These are phyloP conservation scores for Heritiera littoralis DNA, from an alignment of 345 rosid genomes.

Conservation along the genomic window DNA sequence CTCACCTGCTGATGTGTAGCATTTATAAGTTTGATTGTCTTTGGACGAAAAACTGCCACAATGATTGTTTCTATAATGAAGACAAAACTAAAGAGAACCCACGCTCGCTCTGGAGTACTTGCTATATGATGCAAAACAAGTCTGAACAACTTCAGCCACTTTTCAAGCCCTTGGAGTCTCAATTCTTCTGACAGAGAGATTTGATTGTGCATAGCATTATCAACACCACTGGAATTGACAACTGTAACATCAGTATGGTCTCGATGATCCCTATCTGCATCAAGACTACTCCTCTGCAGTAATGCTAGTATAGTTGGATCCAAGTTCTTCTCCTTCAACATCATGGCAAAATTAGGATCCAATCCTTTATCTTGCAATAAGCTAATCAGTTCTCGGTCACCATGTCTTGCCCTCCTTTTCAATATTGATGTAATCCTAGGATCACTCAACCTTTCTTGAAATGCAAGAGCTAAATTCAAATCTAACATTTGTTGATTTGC, in stretches of 20 bases:
- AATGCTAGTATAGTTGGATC: slow-evolving; percentile 96
- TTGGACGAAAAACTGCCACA: slow-evolving; percentile 88
- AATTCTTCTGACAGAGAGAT: slow-evolving; percentile 93
- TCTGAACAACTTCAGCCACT: slow-evolving; percentile 92
- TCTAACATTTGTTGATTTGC: slow-evolving; percentile 85
- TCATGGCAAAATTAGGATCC: slow-evolving; percentile 99
- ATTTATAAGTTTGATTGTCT: slow-evolving; percentile 74
- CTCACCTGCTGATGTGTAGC: slow-evolving; percentile 91
- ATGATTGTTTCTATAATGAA: slow-evolving; percentile 84
- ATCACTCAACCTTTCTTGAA: slow-evolving; percentile 85
- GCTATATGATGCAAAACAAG: slow-evolving; percentile 85
- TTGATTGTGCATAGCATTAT: slow-evolving; percentile 75
- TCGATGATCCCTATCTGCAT: slow-evolving; percentile 98
- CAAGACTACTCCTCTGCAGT: slow-evolving; percentile 97
- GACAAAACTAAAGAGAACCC: slow-evolving; percentile 94
- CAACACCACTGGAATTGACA: slow-evolving; percentile 78
- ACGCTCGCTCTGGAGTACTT: slow-evolving; percentile 96
- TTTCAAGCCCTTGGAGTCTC: slow-evolving; percentile 93
- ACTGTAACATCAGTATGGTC: slow-evolving; percentile 68
- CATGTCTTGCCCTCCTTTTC: slow-evolving; percentile 76
- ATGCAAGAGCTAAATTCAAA: slow-evolving; percentile 78
- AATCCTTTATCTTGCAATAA: slow-evolving; percentile 95
- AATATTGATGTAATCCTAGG: slow-evolving; percentile 88
- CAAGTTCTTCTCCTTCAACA: slow-evolving; percentile 94
- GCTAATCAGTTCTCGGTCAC: slow-evolving; percentile 80